A percentile compares a stretch with the other conserved stretches of the same genome.
phyloP scores from a whole-genome alignment of 2,329 filamentous ascomycete species.

The Clarireedia paspali region DNA sequence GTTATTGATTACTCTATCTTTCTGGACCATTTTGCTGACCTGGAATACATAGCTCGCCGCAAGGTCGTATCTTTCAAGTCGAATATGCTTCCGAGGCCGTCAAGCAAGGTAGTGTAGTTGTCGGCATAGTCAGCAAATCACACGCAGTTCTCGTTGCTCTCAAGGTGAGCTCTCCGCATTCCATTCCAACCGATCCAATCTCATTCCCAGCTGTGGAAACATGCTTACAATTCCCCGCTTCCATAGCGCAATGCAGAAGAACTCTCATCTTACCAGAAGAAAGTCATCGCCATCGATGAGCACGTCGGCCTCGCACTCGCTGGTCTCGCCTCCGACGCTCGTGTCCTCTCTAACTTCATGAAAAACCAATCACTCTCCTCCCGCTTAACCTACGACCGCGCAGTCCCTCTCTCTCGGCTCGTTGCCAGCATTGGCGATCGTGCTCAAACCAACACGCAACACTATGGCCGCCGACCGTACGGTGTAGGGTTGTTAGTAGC shows the following conservation, averaged over 20 bases:
- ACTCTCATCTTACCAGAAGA: constrained; percentile 99
- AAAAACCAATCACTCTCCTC: constrained; percentile 97
- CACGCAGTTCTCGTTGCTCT: constrained; percentile 92
- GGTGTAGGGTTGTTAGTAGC: constrained; percentile 89
- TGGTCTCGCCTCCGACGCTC: constrained; percentile 92
- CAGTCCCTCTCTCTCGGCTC: constrained; percentile 83
- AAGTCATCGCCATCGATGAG: constrained; percentile 93
- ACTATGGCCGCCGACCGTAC: constrained; percentile 94
- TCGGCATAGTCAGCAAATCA: constrained; percentile 95
- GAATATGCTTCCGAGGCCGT: constrained; percentile 98
- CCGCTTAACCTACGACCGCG: constrained; percentile 89
- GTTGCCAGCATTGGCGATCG: constrained; percentile 91
- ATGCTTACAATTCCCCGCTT: background rate
- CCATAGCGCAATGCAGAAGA: constrained; percentile 95
- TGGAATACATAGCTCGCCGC: constrained; percentile 67
- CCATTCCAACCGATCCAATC: background rate
- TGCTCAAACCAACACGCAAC: constrained; percentile 95
- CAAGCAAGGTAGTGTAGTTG: constrained; percentile 97
- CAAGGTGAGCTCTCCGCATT: constrained; percentile 56
- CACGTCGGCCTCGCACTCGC: constrained; percentile 94
- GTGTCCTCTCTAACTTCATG: constrained; percentile 99
- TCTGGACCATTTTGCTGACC: constrained; percentile 18
- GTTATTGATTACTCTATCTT: constrained; percentile 29
- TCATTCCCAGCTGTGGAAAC: background rate
- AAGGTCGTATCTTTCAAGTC: constrained; percentile 99